A percentile compares a stretch with the other conserved stretches of the same genome.
phyloP scores from a whole-genome alignment of 2,329 filamentous ascomycete species.

The Exophiala bonariae region DNA sequence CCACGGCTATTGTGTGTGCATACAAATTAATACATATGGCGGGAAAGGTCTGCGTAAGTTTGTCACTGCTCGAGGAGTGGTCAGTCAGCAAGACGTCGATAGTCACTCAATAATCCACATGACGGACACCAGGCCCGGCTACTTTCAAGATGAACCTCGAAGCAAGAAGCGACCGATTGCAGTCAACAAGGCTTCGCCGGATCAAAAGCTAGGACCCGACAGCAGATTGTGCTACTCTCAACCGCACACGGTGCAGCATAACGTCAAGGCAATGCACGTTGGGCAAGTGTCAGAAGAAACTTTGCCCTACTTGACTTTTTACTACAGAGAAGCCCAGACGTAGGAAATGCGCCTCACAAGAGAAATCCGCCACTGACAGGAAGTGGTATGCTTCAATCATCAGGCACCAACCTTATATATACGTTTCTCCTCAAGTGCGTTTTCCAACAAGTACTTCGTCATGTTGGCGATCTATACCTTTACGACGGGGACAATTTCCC shows the following conservation, averaged over 20 bases:
- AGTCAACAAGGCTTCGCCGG: constrained; percentile 27
- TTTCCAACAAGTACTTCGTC: too few relatives aligned
- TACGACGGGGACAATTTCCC: too few relatives aligned
- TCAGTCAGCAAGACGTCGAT: constrained; percentile 22
- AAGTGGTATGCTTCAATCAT: too few relatives aligned
- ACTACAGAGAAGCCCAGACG: too few relatives aligned
- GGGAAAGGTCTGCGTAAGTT: constrained; percentile 37
- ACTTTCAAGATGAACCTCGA: constrained; percentile 27
- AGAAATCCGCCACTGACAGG: too few relatives aligned
- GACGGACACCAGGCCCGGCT: constrained; percentile 17
- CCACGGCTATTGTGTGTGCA: constrained; percentile 32
- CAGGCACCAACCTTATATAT: too few relatives aligned
- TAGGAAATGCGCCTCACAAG: too few relatives aligned
- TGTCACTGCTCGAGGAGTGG: constrained; percentile 26
- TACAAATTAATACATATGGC: constrained; percentile 43
- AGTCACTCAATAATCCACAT: constrained; percentile 42
- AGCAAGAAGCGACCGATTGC: constrained; percentile 39
- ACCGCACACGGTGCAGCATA: constrained; percentile 42
- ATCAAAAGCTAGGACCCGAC: constrained; percentile 30
- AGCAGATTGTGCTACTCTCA: constrained; percentile 44
- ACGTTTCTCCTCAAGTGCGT: too few relatives aligned
- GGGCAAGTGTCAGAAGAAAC: constrained; percentile 23
- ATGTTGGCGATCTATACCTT: too few relatives aligned
- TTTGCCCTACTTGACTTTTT: too few relatives aligned
- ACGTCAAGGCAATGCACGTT: constrained; percentile 42